phyloP scores from a whole-genome alignment of 192 early-diverging fungal genomes.

The Podila epigama region DNA sequence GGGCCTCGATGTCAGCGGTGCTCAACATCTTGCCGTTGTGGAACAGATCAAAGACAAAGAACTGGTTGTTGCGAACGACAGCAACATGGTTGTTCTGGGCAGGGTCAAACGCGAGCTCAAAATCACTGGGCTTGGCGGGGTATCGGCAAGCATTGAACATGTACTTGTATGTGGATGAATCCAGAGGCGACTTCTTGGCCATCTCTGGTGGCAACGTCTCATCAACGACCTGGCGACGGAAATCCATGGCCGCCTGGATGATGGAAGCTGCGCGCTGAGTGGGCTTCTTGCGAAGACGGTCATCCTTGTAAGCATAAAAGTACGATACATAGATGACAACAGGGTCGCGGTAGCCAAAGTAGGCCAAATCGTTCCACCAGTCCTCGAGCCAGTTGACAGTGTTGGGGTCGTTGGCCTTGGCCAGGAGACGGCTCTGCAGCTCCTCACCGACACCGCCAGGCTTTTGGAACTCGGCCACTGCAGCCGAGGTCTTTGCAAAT shows the following conservation, averaged over 20 bases:
- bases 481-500: constrained; percentile 68
- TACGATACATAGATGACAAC: constrained; percentile 97
- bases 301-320: constrained; percentile 95
- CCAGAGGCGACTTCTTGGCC: constrained; percentile 78
- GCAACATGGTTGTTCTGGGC: constrained; percentile 81
- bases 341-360: constrained; percentile 95
- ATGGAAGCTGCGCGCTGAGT: constrained; percentile 90
- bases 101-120: constrained; percentile 77
- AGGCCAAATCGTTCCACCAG: constrained; percentile 98
- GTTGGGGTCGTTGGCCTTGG: constrained; percentile 74
- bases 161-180: constrained; percentile 92
- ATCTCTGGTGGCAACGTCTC: constrained; percentile 77
- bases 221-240: constrained; percentile 79
- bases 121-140: constrained; percentile 86
- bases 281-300: constrained; percentile 77
- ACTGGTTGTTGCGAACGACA: constrained; percentile 91
- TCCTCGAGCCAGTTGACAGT: constrained; percentile 92
- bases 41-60: constrained; percentile 79
- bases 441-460: constrained; percentile 82
- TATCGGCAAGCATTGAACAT: constrained; percentile 98
- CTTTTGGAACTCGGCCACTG: constrained; percentile 80
- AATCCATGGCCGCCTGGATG: constrained; percentile 88
- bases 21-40: constrained; percentile 82
- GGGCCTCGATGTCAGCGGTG: constrained; percentile 81
- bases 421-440: constrained; percentile 86